A percentile compares a stretch with the other conserved stretches of the same genome.
phyloP scores from a whole-genome alignment of 805 yeast species.

The Soucietia sequanensis region DNA sequence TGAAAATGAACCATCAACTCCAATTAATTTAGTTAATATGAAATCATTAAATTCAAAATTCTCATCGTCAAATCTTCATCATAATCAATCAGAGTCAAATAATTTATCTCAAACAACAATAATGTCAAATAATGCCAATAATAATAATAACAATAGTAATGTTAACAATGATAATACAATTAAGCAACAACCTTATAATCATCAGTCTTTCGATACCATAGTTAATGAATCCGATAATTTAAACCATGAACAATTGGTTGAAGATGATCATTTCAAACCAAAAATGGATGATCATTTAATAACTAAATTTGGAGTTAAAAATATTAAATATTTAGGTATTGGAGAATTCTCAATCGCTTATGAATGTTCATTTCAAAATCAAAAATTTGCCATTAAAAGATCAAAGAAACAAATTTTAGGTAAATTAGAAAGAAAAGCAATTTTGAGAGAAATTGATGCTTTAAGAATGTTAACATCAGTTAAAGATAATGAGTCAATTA shows the following conservation, averaged over 20 bases:
- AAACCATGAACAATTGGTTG: not conserved
- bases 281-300: constrained; percentile 44
- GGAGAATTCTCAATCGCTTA: constrained; percentile 93
- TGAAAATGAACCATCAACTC: constrained; percentile 16
- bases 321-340: constrained; percentile 69
- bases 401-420: constrained; percentile 62
- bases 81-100: constrained; percentile 13
- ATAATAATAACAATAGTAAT: not conserved
- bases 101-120: constrained; percentile 21
- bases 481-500: constrained; percentile 30
- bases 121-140: not conserved
- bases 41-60: not conserved
- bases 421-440: constrained; percentile 55
- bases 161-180: constrained; percentile 1
- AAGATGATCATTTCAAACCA: constrained; percentile 4
- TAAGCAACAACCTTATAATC: not conserved
- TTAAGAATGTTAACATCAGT: constrained; percentile 43
- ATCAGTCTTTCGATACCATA: constrained; percentile 1
- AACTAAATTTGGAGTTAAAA: constrained; percentile 49
- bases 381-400: constrained; percentile 83
- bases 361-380: constrained; percentile 67
- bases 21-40: constrained; percentile 7
- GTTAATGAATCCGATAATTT: no score
- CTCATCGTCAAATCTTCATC: constrained; percentile 4
- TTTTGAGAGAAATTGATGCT: constrained; percentile 77